These are phyloP conservation scores for Lentinula edodes DNA, from an alignment of 768 basidiomycete species.

Conservation along the genomic window DNA sequence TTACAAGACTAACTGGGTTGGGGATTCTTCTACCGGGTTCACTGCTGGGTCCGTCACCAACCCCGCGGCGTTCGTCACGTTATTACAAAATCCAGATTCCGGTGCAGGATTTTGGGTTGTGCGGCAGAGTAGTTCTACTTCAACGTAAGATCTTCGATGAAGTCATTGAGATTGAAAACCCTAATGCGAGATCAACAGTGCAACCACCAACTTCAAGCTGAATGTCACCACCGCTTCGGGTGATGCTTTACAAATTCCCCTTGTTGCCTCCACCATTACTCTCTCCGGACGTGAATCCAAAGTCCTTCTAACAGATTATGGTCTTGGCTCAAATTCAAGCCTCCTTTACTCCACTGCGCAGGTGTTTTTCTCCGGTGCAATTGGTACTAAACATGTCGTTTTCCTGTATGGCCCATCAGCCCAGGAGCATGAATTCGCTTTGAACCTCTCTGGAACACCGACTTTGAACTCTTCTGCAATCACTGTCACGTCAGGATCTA, in stretches of 20 bases:
- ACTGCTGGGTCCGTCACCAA: constrained; percentile 21
- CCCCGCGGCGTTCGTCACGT: constrained; percentile 50
- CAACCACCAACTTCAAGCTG: constrained; percentile 50
- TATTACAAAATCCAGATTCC: constrained; percentile 65
- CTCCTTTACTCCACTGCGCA: constrained; percentile 69
- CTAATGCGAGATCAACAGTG: constrained; percentile 22
- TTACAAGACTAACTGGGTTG: constrained; percentile 73
- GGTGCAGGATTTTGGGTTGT: constrained; percentile 62
- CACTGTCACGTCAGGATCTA: constrained; percentile 11
- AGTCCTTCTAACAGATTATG: constrained; percentile 65
- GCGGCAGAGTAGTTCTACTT: constrained; percentile 62
- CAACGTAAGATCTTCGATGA: constrained; percentile 44
- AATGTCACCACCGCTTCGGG: constrained; percentile 54
- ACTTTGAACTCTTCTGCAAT: constrained; percentile 26
- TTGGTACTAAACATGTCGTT: constrained; percentile 55
- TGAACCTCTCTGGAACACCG: constrained; percentile 41
- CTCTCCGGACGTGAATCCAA: constrained; percentile 74
- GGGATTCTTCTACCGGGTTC: constrained; percentile 44
- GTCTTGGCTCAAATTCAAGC: constrained; percentile 53
- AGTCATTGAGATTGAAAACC: not conserved
- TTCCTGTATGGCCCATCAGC: constrained; percentile 53
- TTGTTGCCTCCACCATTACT: constrained; percentile 44
- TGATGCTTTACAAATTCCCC: constrained; percentile 46
- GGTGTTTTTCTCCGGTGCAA: constrained; percentile 61
- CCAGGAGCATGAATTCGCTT: constrained; percentile 50